Base-by-base conservation (phyloP, 2,329 filamentous ascomycete species). In the Microcera coccophila region DNA sequence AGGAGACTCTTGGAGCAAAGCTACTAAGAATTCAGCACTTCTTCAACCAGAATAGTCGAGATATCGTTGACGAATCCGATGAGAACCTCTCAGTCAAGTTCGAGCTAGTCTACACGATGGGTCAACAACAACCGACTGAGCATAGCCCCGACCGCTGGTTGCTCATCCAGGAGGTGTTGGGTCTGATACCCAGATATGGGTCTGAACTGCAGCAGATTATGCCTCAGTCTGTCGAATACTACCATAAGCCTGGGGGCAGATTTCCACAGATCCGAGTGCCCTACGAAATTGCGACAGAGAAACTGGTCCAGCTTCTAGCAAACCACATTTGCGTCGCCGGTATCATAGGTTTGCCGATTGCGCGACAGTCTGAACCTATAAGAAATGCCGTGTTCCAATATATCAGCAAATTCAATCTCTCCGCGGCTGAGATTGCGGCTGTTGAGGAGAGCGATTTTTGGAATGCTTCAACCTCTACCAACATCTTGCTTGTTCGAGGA, bases 31-130 rank as follows among this genome's bases (percentile, higher is more conserved):
- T 62, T 0, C 72, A 79, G n/a, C 18, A 62, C 0, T 75, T 70
- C 47, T 63, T 83, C 1, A 60, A 75, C 21, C 12, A 38, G 0
- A 45, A 60, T 2, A 67, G 72, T 0, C 65, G 79, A 0, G 80
- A 84, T 46, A 69, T 86, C 2, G 66, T 85, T 0, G 81, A 85
- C 43, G 81, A 86, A 58, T 81, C 76, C 29, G 82, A 86, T 36
- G 79, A 84, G 43, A 79, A 78, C 41, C 76, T 84, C 33, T 78
- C 71, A 33, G 69, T 74, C 4, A 77, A 75, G 36, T 82, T 81
- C 29, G 79, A 85, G 52, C 59, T 85, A 0, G 67, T 85, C 2
- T 85, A 85, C 44, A 82, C 80, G 0, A 74, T 84, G 51, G 82
- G 81, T 0, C 46, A 57, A 0, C 76, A 81, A 44, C 53, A 58